phyloP scores from a whole-genome alignment of 2,329 filamentous ascomycete genomes.

The Aspergillus oerlinghausenensis region DNA sequence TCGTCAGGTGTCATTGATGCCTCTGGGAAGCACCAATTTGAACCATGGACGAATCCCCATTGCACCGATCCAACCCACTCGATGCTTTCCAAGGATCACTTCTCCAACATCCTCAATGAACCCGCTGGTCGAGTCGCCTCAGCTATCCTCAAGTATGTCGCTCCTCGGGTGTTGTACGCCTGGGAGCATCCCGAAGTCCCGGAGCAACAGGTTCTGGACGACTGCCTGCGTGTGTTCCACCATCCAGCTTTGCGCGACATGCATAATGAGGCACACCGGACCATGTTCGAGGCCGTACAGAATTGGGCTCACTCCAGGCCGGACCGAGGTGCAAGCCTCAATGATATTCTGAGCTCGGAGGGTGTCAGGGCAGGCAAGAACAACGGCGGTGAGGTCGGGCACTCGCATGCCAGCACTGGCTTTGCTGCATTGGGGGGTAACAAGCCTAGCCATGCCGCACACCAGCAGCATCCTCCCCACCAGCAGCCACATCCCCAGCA shows the following conservation, averaged over 20 bases:
- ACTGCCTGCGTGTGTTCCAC: constrained; percentile 80
- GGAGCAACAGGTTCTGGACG: constrained; percentile 76
- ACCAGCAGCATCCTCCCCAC: constrained; percentile 18
- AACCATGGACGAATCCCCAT: constrained; percentile 71
- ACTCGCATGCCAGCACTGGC: constrained; percentile 29
- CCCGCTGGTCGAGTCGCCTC: constrained; percentile 70
- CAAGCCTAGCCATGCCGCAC: constrained; percentile 12
- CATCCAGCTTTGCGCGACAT: constrained; percentile 80
- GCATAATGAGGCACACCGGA: constrained; percentile 70
- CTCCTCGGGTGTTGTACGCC: constrained; percentile 82
- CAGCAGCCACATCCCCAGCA: constrained; percentile 18
- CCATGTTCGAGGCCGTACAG: constrained; percentile 84
- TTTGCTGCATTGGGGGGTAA: constrained; percentile 23
- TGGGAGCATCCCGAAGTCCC: constrained; percentile 85
- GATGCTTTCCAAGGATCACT: constrained; percentile 80
- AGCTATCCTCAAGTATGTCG: constrained; percentile 77
- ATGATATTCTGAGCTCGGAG: constrained; percentile 73
- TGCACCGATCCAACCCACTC: constrained; percentile 79
- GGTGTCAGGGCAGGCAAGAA: constrained; percentile 81
- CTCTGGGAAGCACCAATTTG: constrained; percentile 69
- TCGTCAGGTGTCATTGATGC: constrained; percentile 66
- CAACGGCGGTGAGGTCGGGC: constrained; percentile 26
- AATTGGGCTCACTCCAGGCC: constrained; percentile 70
- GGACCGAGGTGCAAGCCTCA: constrained; percentile 62
- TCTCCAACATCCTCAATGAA: constrained; percentile 72